A percentile compares a stretch with the other conserved stretches of the same genome.
Conservation (phyloP, 1,284 basidiomycete genomes). For the Moesziomyces globuligerus region DNA sequence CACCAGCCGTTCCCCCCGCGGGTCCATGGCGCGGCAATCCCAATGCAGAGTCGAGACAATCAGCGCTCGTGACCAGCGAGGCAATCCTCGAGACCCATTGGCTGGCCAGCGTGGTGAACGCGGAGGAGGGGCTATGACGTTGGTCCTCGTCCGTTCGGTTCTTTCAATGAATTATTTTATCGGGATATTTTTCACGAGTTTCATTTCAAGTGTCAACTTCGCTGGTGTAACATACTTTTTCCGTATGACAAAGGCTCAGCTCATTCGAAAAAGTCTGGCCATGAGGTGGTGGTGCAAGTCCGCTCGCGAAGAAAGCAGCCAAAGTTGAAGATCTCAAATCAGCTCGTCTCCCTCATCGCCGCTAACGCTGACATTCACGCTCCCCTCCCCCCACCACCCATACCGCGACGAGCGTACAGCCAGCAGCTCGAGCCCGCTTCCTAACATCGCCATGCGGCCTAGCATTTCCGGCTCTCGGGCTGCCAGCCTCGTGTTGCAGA, state of each 20-base stretch:
- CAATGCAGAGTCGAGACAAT: too few species aligned
- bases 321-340: too few species aligned
- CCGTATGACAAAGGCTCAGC: constrained; percentile 22
- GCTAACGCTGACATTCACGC: not conserved
- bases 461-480: constrained; percentile 23
- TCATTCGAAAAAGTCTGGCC: constrained; percentile 5
- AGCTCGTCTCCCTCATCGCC: not conserved
- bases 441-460: constrained; percentile 16
- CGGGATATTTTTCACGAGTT: not conserved
- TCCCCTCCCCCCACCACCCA: not conserved
- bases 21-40: too few species aligned
- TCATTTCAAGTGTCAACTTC: too few species aligned
- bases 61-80: too few species aligned
- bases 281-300: not conserved
- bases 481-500: constrained; percentile 37
- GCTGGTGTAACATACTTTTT: not conserved
- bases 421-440: not conserved
- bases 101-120: too few species aligned
- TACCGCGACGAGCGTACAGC: not conserved
- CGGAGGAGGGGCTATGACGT: too few species aligned
- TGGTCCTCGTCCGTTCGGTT: too few species aligned
- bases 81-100: too few species aligned
- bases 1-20: too few species aligned
- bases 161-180: too few species aligned
- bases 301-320: constrained; percentile 15